Conservation (phyloP, 371 early-diverging fungal genomes). For the Mortierella sp. region DNA sequence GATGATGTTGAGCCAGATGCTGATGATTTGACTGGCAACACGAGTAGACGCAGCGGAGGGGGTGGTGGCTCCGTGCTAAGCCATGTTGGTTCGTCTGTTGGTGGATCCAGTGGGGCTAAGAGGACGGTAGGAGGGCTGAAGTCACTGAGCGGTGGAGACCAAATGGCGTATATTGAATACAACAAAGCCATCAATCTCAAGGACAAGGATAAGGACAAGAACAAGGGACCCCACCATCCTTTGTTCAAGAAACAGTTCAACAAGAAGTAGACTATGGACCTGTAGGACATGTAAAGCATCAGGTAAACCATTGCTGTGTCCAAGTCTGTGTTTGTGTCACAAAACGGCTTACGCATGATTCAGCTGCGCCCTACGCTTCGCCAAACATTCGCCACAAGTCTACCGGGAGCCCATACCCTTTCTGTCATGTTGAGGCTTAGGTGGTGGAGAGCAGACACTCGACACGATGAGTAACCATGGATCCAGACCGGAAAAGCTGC, state of each 20-base stretch:
- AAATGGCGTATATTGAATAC: constrained; percentile 95
- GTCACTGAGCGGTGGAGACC: constrained; percentile 90
- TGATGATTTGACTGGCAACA: constrained; percentile 56
- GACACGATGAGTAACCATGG: too few relatives aligned
- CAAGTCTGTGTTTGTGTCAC: too few relatives aligned
- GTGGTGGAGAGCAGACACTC: too few relatives aligned
- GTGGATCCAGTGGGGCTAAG: constrained; percentile 26
- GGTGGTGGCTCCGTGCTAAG: constrained; percentile 41
- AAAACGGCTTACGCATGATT: too few relatives aligned
- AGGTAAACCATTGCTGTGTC: constrained; percentile 70
- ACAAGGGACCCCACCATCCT: constrained; percentile 70
- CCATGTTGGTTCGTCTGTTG: constrained; percentile 29
- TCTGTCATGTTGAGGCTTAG: too few relatives aligned
- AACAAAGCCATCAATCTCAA: constrained; percentile 40
- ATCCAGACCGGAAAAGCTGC: too few relatives aligned
- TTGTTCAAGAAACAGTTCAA: constrained; percentile 76
- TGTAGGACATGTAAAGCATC: constrained; percentile 94
- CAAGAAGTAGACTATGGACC: constrained; percentile 75
- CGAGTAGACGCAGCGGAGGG: constrained; percentile 43
- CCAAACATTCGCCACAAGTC: too few relatives aligned
- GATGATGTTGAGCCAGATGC: constrained; percentile 63
- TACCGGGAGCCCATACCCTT: too few relatives aligned
- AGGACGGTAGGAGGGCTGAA: constrained; percentile 74
- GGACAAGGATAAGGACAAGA: constrained; percentile 52
- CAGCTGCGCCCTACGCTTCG: too few relatives aligned